Base-by-base conservation (phyloP, 345 rosid species). In the Durio zibethinus region DNA sequence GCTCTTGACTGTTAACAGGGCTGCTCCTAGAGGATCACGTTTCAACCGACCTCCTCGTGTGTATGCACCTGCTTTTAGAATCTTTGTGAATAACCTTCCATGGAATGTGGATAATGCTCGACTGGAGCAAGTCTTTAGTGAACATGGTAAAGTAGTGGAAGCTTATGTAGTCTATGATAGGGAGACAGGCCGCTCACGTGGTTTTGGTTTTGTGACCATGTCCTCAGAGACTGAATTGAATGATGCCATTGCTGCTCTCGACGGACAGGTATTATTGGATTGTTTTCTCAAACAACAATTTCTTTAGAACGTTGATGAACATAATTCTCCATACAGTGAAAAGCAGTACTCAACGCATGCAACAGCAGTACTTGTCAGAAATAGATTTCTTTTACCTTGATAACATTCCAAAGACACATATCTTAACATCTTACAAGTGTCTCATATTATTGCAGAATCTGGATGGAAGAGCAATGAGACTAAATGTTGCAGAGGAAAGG, bases 181-280 rank as follows among this genome's bases (percentile, higher is more conserved):
- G 84, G 97, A 92, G 61, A 88, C 89, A 40, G 97, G 98, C 67
- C 98, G 98, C 25, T 95, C 99, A 42, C 97, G 98, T 79, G 98
- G 98, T 57, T 93, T 95, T 48, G 99, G 98, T 33, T 95, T 95
- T 78, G 99, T 95, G 60, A 83, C 91, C 0, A 93, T 95, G 99
- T 81, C 94, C 36, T 69, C 82, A 36, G 97, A 90, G 85, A 63
- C 81, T 21, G 97, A 93, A 88, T 81, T 92, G 87, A 92, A 93
- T 20, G 94, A 90, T 10, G 99, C 98, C 78, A 87, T 95, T 27
- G 90, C 97, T 72, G 96, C 99, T 16, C 96, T 95, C 63, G 97
- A 95, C 81, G 97, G 98, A 84, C 89, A 91, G 96, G 99, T 95
- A 86, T 42, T 38, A 40, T 40, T 42, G 0, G n/a, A n/a, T 48